These are phyloP conservation scores for Lachancea meyersii DNA, from an alignment of 805 yeast species.

Conservation along the genomic window DNA sequence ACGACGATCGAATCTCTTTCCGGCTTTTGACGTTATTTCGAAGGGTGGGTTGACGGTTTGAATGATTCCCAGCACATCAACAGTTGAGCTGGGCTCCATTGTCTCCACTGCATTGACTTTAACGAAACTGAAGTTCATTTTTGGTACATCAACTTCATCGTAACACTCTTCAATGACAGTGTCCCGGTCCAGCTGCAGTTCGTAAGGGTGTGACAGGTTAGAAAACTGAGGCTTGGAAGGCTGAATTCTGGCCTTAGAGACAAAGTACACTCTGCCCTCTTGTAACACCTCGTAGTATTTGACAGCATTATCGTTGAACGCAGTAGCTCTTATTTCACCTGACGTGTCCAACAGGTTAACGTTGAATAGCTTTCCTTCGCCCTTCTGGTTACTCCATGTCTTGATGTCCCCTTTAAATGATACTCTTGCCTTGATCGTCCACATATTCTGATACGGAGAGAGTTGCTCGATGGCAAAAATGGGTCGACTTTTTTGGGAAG, in stretches of 20 bases:
- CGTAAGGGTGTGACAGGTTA: slow-evolving; percentile 80
- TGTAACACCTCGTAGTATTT: slow-evolving; percentile 66
- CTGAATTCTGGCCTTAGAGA: slow-evolving; percentile 74
- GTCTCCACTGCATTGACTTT: slow-evolving; percentile 60
- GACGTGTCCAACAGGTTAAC: slow-evolving; percentile 88
- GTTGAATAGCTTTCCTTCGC: slow-evolving; percentile 85
- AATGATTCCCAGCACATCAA: slow-evolving; percentile 85
- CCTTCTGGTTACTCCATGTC: slow-evolving; percentile 79
- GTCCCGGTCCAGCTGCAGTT: slow-evolving; percentile 74
- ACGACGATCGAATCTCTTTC: slow-evolving; percentile 88
- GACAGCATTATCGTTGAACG: slow-evolving; percentile 82
- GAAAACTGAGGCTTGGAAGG: slow-evolving; percentile 83
- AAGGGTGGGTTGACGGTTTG: slow-evolving; percentile 68
- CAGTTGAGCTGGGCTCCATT: slow-evolving; percentile 61
- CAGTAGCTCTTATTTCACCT: slow-evolving; percentile 94
- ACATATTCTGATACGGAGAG: slow-evolving; percentile 82
- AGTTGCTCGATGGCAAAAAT: slow-evolving; percentile 76
- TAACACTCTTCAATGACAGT: slow-evolving; percentile 64
- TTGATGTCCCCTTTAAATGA: slow-evolving; percentile 81
- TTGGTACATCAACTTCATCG: slow-evolving; percentile 64
- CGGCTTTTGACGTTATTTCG: slow-evolving; percentile 83
- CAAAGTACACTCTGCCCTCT: slow-evolving; percentile 84
- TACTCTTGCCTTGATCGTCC: slow-evolving; percentile 93
- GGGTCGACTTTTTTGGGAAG: slow-evolving; percentile 33
- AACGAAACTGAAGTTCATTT: slow-evolving; percentile 68